Percentiles rank a stretch among this genome's conserved stretches.
Evolutionary conservation across 176 grass and related monocot genomes (phyloP).

Genomic region (Calamus simplicifolius): DNA sequence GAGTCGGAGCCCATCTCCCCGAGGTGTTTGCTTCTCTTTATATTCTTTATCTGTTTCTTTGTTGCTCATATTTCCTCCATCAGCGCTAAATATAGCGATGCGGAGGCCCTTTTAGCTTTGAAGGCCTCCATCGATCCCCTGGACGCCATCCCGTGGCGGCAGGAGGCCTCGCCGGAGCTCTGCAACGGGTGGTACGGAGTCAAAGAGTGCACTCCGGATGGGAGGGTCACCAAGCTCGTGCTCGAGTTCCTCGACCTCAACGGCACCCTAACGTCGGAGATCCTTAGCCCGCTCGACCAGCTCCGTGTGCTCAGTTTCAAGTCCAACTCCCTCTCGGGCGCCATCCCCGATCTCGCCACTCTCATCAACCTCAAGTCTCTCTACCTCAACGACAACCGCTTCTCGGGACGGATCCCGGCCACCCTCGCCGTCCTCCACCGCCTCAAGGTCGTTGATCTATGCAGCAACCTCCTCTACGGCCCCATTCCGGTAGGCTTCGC

Average conservation of each 20-base stretch:
- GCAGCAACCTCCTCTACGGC: constrained; percentile 53
- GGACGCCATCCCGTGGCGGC: constrained; percentile 53
- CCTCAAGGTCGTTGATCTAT: constrained; percentile 67
- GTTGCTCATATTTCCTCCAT: not conserved
- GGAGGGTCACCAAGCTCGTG: constrained; percentile 82
- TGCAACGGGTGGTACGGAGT: constrained; percentile 71
- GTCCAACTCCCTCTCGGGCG: constrained; percentile 61
- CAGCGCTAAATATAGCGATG: constrained; percentile 16
- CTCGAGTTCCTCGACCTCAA: constrained; percentile 81
- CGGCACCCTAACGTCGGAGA: constrained; percentile 29
- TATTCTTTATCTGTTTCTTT: constrained; percentile 8
- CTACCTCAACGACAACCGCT: constrained; percentile 66
- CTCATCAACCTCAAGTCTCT: constrained; percentile 78
- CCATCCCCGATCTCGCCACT: constrained; percentile 53
- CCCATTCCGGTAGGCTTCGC: constrained; percentile 48
- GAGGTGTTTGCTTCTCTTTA: constrained; percentile 9
- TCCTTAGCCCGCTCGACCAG: constrained; percentile 54
- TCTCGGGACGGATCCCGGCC: constrained; percentile 51
- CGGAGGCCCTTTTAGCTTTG: constrained; percentile 52
- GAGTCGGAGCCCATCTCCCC: not conserved
- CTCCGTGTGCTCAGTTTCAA: constrained; percentile 90
- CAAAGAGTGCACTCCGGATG: constrained; percentile 32
- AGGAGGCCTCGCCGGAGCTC: constrained; percentile 17
- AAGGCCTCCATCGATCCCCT: constrained; percentile 54
- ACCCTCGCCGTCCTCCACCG: constrained; percentile 57